These are phyloP conservation scores for Glycine soja DNA, from an alignment of 306 rosid species.

Conservation along the genomic window DNA sequence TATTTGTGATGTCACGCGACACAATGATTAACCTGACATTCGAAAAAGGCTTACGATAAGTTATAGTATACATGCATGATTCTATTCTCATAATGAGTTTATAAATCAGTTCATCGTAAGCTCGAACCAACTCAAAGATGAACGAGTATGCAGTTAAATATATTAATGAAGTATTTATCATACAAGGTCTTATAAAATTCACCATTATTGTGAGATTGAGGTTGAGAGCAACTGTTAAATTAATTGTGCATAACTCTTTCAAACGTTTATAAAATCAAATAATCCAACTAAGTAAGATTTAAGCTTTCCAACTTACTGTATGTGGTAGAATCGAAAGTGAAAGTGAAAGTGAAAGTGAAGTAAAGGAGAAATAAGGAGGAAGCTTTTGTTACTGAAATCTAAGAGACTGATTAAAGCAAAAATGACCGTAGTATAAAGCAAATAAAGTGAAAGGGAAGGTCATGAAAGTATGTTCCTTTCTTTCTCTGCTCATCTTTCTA, in stretches of 20 bases:
- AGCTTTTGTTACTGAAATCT: constrained; percentile 84
- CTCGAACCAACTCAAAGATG: neutral
- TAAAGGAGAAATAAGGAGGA: constrained; percentile 37
- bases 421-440: constrained; percentile 59
- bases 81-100: neutral
- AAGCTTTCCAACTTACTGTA: neutral
- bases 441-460: constrained; percentile 48
- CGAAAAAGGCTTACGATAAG: constrained; percentile 12
- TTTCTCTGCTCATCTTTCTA: constrained; percentile 48
- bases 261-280: no score
- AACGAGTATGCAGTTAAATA: neutral
- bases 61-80: constrained; percentile 22
- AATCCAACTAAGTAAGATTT: neutral
- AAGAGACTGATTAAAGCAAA: constrained; percentile 68
- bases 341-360: constrained; percentile 43
- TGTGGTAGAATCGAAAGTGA: constrained; percentile 15
- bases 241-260: no score
- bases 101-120: constrained; percentile 1
- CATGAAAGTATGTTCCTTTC: constrained; percentile 36
- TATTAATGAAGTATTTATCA: neutral
- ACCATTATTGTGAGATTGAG: no score
- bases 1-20: constrained; percentile 41
- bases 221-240: no score
- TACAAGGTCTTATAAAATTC: neutral
- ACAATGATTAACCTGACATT: constrained; percentile 46